phyloP scores from a whole-genome alignment of 345 rosid genomes.

The Lepidium africanum region DNA sequence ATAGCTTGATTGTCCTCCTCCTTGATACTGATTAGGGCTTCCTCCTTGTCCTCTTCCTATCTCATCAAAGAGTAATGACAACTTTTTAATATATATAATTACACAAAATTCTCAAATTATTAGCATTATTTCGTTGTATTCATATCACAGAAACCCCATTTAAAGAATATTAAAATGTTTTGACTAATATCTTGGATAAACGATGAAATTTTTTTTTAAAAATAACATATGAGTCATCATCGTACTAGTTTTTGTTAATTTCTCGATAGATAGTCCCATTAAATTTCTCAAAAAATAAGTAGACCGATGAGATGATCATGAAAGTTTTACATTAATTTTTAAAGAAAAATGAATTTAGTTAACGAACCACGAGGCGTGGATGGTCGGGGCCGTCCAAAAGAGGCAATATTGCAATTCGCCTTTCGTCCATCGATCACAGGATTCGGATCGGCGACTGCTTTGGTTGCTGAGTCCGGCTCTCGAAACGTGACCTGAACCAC shows the following conservation, averaged over 20 bases:
- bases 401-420: conserved; percentile 91
- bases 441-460: conserved; percentile 72
- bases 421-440: conserved; percentile 86
- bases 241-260: background rate
- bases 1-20: conserved; percentile 40
- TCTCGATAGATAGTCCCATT: background rate
- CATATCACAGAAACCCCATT: background rate
- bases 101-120: background rate
- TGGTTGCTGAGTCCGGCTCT: conserved; percentile 78
- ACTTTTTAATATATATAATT: background rate
- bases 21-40: conserved; percentile 39
- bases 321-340: background rate
- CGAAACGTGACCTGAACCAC: conserved; percentile 70
- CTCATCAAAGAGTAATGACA: conserved; percentile 1
- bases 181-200: background rate
- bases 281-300: background rate
- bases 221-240: background rate
- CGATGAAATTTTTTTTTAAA: background rate
- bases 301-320: background rate
- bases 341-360: background rate
- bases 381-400: conserved; percentile 76
- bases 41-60: conserved; percentile 67
- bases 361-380: conserved; percentile 72
- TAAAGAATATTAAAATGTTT: background rate
- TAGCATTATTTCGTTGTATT: background rate